A percentile compares a stretch with the other conserved stretches of the same genome.
Conservation (phyloP, 2,329 filamentous ascomycete genomes). For the Epichloe uncinata region DNA sequence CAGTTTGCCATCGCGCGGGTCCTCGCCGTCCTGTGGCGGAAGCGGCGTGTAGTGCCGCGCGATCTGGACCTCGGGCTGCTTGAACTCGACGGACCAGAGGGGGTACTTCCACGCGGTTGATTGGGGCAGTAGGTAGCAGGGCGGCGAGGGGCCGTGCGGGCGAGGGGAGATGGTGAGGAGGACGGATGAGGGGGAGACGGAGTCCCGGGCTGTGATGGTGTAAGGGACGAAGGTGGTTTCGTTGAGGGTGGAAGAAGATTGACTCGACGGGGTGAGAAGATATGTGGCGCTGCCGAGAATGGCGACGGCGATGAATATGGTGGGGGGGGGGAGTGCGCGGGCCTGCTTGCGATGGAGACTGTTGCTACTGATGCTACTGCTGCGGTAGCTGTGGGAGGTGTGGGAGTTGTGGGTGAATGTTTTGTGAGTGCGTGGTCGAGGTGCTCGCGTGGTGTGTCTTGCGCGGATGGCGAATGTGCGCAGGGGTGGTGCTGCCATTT, state of each 20-base stretch:
- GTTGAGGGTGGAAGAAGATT: constrained; percentile 33
- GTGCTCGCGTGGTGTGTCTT: not conserved
- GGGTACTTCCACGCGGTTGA: constrained; percentile 30
- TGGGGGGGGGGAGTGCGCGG: no score
- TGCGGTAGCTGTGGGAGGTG: no score
- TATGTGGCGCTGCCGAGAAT: constrained; percentile 17
- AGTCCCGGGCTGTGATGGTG: constrained; percentile 45
- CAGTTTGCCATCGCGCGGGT: constrained; percentile 31
- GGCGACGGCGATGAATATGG: constrained; percentile 10
- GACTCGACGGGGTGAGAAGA: constrained; percentile 12
- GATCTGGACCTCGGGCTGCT: constrained; percentile 89
- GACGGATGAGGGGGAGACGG: constrained; percentile 51
- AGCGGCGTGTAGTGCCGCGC: constrained; percentile 84
- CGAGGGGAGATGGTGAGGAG: constrained; percentile 50
- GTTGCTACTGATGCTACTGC: no score
- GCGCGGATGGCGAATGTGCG: not conserved
- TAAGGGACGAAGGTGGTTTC: constrained; percentile 50
- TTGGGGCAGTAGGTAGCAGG: constrained; percentile 12
- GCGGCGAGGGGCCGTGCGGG: constrained; percentile 14
- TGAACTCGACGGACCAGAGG: constrained; percentile 82
- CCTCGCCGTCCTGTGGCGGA: constrained; percentile 33
- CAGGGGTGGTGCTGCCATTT: not conserved
- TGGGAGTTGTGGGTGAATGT: not conserved
- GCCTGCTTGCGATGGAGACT: constrained; percentile 16
- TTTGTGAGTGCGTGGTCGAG: not conserved